Base-by-base conservation (phyloP, 2,329 filamentous ascomycete genomes). In the Colletotrichum falcatum region DNA sequence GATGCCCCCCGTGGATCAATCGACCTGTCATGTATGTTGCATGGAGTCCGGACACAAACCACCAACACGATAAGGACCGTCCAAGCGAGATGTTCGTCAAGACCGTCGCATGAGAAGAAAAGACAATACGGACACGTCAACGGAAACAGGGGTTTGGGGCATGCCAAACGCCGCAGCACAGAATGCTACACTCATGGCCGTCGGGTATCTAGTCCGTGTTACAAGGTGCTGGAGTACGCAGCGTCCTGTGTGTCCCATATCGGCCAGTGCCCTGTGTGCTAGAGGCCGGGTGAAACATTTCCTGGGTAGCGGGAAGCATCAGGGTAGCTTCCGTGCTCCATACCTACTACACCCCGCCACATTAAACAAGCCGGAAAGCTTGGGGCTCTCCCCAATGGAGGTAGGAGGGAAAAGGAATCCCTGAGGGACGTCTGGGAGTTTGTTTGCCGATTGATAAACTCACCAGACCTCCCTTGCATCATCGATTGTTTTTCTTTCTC, bases 211-310 rank as follows among this genome's bases (percentile, higher is more conserved):
- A 39, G 14, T 33, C 20, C 59, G 49, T 51, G 33, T 28, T 49
- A 37, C 30, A 33, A 37, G 30, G 44, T n/a, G 30, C 58, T 37
- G 20, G 42, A 44, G 44, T 49, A 33, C 30, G 44, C 44, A 37
- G 30, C 30, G 16, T 26, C 7, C 30, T 61, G 44, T 14, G 7
- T 33, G 64, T 70, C 61, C 58, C 49, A 30, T 28, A 7, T 49
- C 42, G 51, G 61, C 54, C 66, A 60, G 37, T 61, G 55, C 55
- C 42, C 35, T 18, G 23, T 49, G 23, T 37, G 49, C 42, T 37
- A 37, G 49, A 46, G 46, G 35, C 48, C 51, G 20, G 49, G 59
- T 68, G 68, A 68, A 71, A 71, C 64, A 28, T 37, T 30, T 56
- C 48, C 39, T 48, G 48, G 61, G 37, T 37, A 39, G 54, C 54